Conservation (phyloP, 805 yeast species). For the Nakazawaea pomicola region DNA sequence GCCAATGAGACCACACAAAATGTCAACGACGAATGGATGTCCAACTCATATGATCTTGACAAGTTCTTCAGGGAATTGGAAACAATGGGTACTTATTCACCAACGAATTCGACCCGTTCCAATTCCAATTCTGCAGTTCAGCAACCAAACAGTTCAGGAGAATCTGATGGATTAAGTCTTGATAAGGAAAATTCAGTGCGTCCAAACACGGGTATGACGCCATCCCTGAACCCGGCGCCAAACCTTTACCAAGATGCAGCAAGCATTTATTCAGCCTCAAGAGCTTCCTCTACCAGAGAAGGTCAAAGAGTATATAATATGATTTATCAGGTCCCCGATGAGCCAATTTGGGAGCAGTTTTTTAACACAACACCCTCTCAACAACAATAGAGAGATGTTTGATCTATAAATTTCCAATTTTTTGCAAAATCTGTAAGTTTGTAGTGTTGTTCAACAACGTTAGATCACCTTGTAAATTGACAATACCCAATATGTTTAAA, state of each 20-base stretch:
- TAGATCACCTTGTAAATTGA: conserved; percentile 6
- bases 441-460: conserved; percentile 5
- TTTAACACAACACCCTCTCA: conserved; percentile 25
- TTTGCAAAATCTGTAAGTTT: conserved; percentile 5
- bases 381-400: conserved; percentile 1
- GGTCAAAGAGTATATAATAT: conserved; percentile 55
- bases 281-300: conserved; percentile 32
- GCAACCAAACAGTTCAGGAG: not conserved
- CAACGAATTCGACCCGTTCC: conserved; percentile 12
- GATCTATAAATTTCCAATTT: too few relatives aligned
- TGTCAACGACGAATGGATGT: conserved; percentile 26
- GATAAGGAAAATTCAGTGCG: too few relatives aligned
- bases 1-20: conserved; percentile 5
- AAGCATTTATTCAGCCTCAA: too few relatives aligned
- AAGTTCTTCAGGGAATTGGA: conserved; percentile 46
- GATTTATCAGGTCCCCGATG: conserved; percentile 59
- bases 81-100: conserved; percentile 20
- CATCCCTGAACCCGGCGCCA: too few relatives aligned
- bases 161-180: too few relatives aligned
- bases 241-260: too few relatives aligned
- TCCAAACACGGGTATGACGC: too few relatives aligned
- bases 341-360: conserved; percentile 66
- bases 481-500: conserved; percentile 1
- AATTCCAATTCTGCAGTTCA: conserved; percentile 2
- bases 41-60: conserved; percentile 33